These are phyloP conservation scores for Candida wancherniae DNA, from an alignment of 805 yeast genomes.

Conservation along the genomic window DNA sequence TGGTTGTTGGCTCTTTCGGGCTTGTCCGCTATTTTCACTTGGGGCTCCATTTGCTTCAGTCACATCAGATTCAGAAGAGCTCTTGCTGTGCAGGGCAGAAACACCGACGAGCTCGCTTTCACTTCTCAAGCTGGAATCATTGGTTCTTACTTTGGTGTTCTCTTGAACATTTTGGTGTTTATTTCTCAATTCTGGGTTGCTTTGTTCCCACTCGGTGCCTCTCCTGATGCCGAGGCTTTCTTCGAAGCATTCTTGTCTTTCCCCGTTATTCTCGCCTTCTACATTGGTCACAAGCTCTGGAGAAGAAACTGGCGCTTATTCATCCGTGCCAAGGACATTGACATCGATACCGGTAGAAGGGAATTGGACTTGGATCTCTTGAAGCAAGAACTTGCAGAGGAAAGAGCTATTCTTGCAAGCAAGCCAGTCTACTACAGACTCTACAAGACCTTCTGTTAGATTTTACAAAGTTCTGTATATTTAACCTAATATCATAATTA, in stretches of 20 bases:
- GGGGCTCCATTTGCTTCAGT: slow-evolving; percentile 24
- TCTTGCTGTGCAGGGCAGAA: slow-evolving; percentile 19
- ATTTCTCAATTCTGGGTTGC: slow-evolving; percentile 67
- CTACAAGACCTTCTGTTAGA: slow-evolving; percentile 56
- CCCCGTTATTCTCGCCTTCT: slow-evolving; percentile 57
- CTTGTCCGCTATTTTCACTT: slow-evolving; percentile 24
- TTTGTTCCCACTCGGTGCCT: slow-evolving; percentile 49
- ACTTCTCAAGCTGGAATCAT: slow-evolving; percentile 46
- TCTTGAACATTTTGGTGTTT: slow-evolving; percentile 46
- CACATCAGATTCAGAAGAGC: slow-evolving; percentile 26
- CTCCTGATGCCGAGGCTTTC: slow-evolving; percentile 32
- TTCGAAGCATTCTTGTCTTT: slow-evolving; percentile 63
- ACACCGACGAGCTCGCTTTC: slow-evolving; percentile 46
- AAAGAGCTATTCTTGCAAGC: slow-evolving; percentile 43
- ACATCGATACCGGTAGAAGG: slow-evolving; percentile 36
- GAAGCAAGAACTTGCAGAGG: slow-evolving; percentile 49
- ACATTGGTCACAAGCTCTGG: slow-evolving; percentile 55
- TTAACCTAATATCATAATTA: slow-evolving; percentile 1
- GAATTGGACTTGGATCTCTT: slow-evolving; percentile 35
- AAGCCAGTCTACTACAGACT: slow-evolving; percentile 45
- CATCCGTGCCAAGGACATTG: slow-evolving; percentile 30
- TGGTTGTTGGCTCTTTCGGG: slow-evolving; percentile 27
- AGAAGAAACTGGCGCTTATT: slow-evolving; percentile 29
- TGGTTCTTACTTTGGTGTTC: slow-evolving; percentile 51
- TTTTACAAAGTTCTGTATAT: neutral